Evolutionary conservation across 2,329 filamentous ascomycete species (phyloP), one percentile per base, ranked within the genome.

Genomic region (Cephalotrichum gorgonifer): DNA sequence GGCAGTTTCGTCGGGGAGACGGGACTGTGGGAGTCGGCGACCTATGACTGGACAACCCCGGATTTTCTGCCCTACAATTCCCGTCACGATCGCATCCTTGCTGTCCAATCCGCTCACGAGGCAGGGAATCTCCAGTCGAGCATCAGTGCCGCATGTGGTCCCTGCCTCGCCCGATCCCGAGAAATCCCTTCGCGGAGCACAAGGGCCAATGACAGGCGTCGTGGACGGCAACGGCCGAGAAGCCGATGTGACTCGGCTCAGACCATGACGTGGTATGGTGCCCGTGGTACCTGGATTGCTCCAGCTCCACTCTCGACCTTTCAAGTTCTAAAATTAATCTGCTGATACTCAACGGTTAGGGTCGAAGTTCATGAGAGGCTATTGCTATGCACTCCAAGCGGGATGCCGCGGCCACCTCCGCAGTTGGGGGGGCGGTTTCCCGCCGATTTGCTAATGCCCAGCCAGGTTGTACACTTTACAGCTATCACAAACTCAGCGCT

Each of bases 41-140:
- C n/a, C 17, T 39, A 20, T 9, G 35, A 39, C 17, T 39, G 35
- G 17, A 9, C 46, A 42, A 25, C 46, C 46, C 46, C 46, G 46
- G 46, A 48, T 48, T 48, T 42, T 43, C 46, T 43, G 46, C 46
- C 46, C 46, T 48, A 48, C 46, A 48, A 48, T 48, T 48, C 46
- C 46, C 46, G 46, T 30, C 38, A n/a, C 15, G 14, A 41, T 28
- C 28, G 23, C 23, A 47, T 20, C 6, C 30, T 20, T 39, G 35
- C 17, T 22, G 6, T 20, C 35, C 35, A 17, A 39, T 39, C 17
- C 17, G 35, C 35, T 20, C 17, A 39, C 35, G 17, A 20, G n/a
- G 22, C 35, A 39, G 17, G 9, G n/a, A 22, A 20, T 11, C 35
- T 39, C n/a, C 17, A n/a, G n/a, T n/a, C n/a, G n/a, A n/a, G 23